Evolutionary conservation across 495 filamentous ascomycete genomes (phyloP).

Genomic region (Terfezia boudieri): DNA sequence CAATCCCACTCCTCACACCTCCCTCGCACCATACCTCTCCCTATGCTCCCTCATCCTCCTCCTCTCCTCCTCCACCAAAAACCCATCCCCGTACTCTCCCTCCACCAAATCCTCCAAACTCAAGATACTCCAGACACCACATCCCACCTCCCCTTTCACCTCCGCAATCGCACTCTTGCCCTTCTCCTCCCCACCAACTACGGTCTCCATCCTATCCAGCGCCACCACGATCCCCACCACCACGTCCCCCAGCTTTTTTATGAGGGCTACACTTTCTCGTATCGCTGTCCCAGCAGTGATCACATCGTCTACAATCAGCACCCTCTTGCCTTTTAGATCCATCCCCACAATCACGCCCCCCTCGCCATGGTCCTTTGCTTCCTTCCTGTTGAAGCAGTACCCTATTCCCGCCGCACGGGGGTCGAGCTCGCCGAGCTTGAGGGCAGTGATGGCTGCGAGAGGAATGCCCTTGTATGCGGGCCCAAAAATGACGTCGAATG

Average conservation of each 20-base stretch:
- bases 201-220: conserved; percentile 70
- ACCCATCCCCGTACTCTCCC: conserved; percentile 36
- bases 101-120: conserved; percentile 62
- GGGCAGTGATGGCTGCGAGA: conserved; percentile 48
- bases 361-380: conserved; percentile 84
- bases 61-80: conserved; percentile 36
- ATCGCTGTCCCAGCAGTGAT: conserved; percentile 88
- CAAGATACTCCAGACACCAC: conserved; percentile 33
- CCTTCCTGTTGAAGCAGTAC: conserved; percentile 88
- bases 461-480: conserved; percentile 95
- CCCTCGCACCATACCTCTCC: conserved; percentile 31
- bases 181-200: conserved; percentile 33
- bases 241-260: conserved; percentile 53
- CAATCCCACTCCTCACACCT: not conserved
- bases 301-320: conserved; percentile 87
- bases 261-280: conserved; percentile 69
- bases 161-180: conserved; percentile 51
- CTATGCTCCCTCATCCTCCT: conserved; percentile 57
- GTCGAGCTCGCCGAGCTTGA: conserved; percentile 44
- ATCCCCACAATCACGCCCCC: conserved; percentile 80
- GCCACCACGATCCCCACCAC: conserved; percentile 71
- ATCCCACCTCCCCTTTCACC: conserved; percentile 43
- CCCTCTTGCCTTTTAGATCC: conserved; percentile 53
- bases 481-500: conserved; percentile 54
- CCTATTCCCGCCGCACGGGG: conserved; percentile 33